Base-by-base conservation (phyloP, 306 rosid genomes). In the Lathyrus sativus region DNA sequence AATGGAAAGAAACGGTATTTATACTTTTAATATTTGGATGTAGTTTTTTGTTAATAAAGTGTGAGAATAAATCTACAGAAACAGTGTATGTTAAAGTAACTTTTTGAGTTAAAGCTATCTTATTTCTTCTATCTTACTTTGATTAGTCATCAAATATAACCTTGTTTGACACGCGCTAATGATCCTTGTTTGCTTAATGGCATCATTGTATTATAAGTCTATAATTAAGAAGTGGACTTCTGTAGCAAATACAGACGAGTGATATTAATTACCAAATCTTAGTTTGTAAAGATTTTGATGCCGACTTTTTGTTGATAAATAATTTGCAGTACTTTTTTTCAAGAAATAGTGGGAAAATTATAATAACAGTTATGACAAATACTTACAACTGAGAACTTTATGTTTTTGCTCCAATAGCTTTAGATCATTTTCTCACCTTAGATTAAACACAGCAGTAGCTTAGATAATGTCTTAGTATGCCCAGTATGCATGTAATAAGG, bases 1-100 rank as follows among this genome's bases (percentile, higher is more conserved):
- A 92, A 81, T 92, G 98, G 98, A 92, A 81, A 82, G 98, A 93
- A 86, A 87, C 87, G 93, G 96, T 90, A 89, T 51, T 45, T 70
- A 59, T 70, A 64, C n/a, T 74, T 65, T 51, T 61, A 39, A 43
- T 62, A 29, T 76, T 64, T 67, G 11, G 33, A 67, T 50, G 60
- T 69, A 17, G 19, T 67, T 54, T 42, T 54, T 33, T 18, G 9
- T 2, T 9, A 11, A 35, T 11, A 19, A 53, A 31, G 69, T 9
- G 37, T 42, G 62, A 61, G 39, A 74, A 41, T 65, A 58, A 62
- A 72, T 54, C 33, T 54, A 67, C 10, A 38, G 59, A 51, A 74
- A 67, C 74, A 74, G 39, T 50, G 57, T 41, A 70, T 51, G 49
- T 59, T 70, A 8, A 45, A n/a, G 19, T 37, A 70, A 53, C 28